phyloP scores from a whole-genome alignment of 2,329 filamentous ascomycete species.

The Cadophora sp. region DNA sequence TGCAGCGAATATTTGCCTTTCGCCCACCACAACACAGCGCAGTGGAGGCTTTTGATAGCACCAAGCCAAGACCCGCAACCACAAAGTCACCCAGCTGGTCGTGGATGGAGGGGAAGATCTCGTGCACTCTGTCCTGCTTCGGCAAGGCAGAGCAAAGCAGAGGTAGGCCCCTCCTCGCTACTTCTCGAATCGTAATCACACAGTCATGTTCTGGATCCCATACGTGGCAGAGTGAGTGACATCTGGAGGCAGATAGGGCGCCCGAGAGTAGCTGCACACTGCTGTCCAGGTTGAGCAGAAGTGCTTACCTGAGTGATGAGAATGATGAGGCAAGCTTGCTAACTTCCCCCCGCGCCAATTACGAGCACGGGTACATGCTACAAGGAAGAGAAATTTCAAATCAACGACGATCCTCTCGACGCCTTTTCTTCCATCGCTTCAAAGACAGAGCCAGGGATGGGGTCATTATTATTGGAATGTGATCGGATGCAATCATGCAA shows the following conservation, averaged over 20 bases:
- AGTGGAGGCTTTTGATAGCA: conserved; percentile 15
- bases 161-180: neutral
- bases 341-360: conserved; percentile 18
- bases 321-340: neutral
- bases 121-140: conserved; percentile 8
- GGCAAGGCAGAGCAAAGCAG: conserved; percentile 8
- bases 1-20: conserved; percentile 20
- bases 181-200: neutral
- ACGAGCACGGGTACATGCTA: conserved; percentile 19
- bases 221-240: conserved; percentile 9
- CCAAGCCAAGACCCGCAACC: conserved; percentile 17
- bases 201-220: neutral
- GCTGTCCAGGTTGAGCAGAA: conserved; percentile 22
- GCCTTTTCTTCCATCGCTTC: conserved; percentile 25
- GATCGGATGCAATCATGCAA: conserved; percentile 14
- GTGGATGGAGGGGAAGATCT: conserved; percentile 1
- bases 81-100: neutral
- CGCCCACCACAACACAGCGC: conserved; percentile 14
- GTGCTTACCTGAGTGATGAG: neutral
- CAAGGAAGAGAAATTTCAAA: conserved; percentile 25
- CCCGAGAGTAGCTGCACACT: neutral
- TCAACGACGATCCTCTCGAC: conserved; percentile 29
- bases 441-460: conserved; percentile 24
- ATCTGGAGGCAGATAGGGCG: neutral
- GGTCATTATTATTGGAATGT: neutral